Conservation (phyloP, 2,329 filamentous ascomycete genomes). For the Cryphonectria radicalis region DNA sequence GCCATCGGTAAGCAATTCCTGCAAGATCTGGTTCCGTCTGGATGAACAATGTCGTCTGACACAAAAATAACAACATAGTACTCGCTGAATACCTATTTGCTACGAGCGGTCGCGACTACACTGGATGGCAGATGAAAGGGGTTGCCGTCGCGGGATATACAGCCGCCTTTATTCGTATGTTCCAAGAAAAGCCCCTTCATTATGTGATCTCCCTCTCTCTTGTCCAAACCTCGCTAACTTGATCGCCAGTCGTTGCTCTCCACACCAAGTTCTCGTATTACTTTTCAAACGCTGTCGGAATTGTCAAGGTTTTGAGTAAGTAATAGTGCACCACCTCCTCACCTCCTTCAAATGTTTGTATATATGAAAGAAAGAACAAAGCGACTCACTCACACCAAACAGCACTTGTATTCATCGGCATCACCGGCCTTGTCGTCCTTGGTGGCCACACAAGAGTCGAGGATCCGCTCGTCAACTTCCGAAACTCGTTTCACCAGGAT, state of each 20-base stretch:
- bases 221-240: background rate
- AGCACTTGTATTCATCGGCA: constrained; percentile 58
- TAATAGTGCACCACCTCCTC: background rate
- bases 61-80: constrained; percentile 42
- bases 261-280: constrained; percentile 58
- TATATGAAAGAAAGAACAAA: background rate
- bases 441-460: constrained; percentile 56
- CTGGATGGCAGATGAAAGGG: constrained; percentile 68
- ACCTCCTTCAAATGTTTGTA: background rate
- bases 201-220: background rate
- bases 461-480: constrained; percentile 59
- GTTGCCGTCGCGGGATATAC: constrained; percentile 68
- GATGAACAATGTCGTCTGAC: background rate
- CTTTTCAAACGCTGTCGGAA: constrained; percentile 57
- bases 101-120: constrained; percentile 54
- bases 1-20: constrained; percentile 50
- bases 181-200: background rate
- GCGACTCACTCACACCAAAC: background rate
- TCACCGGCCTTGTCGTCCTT: constrained; percentile 63
- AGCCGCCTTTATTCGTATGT: constrained; percentile 53
- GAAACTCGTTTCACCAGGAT: constrained; percentile 54
- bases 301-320: constrained; percentile 58
- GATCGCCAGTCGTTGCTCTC: constrained; percentile 41
- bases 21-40: too few species aligned
- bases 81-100: constrained; percentile 66